Conservation (phyloP, 225 moss, liverwort and hornwort species). For the Ulota crispa region DNA sequence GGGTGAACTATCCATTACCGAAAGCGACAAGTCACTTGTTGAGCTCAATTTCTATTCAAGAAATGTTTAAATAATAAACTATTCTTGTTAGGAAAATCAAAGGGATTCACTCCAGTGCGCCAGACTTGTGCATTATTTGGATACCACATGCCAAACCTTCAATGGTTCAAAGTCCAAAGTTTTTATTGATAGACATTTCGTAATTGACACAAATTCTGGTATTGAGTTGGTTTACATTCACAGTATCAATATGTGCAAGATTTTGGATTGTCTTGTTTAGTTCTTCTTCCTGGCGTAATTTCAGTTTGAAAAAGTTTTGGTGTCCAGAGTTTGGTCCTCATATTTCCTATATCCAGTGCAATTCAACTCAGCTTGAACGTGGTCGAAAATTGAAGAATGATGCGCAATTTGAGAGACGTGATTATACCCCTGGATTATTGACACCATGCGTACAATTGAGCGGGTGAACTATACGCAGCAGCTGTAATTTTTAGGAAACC, state of each 20-base stretch:
- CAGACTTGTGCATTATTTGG: background rate
- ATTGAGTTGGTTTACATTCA: background rate
- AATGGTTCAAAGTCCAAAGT: background rate
- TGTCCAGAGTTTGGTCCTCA: background rate
- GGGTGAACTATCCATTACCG: background rate
- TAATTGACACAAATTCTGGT: background rate
- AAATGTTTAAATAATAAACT: no score
- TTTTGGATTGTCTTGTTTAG: background rate
- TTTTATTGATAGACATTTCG: no score
- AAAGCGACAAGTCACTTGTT: background rate
- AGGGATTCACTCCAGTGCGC: background rate
- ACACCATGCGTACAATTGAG: background rate
- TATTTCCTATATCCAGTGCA: background rate
- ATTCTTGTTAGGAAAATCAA: background rate
- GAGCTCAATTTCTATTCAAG: background rate
- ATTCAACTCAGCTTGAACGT: conserved; percentile 5
- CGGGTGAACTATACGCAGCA: background rate
- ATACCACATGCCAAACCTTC: background rate
- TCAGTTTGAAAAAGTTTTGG: background rate
- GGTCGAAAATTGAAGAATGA: background rate
- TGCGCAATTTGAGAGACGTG: background rate
- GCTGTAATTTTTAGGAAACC: background rate
- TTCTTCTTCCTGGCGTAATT: background rate
- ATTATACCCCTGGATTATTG: background rate
- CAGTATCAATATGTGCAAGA: background rate